Percentiles rank a stretch among this genome's conserved stretches.
Evolutionary conservation across 305 asterid genomes (phyloP).

Genomic region (Monarda citriodora): DNA sequence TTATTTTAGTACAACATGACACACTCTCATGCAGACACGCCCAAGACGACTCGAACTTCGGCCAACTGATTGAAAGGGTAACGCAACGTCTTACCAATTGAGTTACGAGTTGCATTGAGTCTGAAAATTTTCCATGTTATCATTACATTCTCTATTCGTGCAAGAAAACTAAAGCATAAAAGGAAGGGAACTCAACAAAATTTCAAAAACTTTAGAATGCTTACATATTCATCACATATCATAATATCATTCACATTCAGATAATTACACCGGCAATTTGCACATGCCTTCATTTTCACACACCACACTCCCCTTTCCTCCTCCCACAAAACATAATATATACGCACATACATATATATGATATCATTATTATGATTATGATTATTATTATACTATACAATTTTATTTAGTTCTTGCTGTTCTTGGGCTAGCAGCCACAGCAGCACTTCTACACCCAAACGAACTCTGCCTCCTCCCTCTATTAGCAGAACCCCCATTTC

Average conservation of each 20-base stretch:
- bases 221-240: slow-evolving; percentile 20
- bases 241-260: slow-evolving; percentile 20
- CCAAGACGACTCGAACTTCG: too few relatives aligned
- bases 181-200: not conserved
- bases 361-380: slow-evolving; percentile 3
- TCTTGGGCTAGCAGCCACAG: slow-evolving; percentile 55
- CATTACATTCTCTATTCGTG: not conserved
- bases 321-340: slow-evolving; percentile 3
- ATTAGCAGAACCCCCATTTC: slow-evolving; percentile 24
- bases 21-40: too few relatives aligned
- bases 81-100: too few relatives aligned
- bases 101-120: too few relatives aligned
- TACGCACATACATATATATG: not conserved
- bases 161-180: not conserved
- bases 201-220: slow-evolving; percentile 4
- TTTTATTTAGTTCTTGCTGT: slow-evolving; percentile 48
- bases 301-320: not conserved
- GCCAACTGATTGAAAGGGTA: too few relatives aligned
- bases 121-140: too few relatives aligned
- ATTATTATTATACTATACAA: not conserved
- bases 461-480: slow-evolving; percentile 51
- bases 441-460: slow-evolving; percentile 45
- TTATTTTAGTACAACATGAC: too few relatives aligned
- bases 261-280: slow-evolving; percentile 26
- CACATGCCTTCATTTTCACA: slow-evolving; percentile 17